phyloP scores from a whole-genome alignment of 2,329 filamentous ascomycete genomes.

The Cercospora sp. region DNA sequence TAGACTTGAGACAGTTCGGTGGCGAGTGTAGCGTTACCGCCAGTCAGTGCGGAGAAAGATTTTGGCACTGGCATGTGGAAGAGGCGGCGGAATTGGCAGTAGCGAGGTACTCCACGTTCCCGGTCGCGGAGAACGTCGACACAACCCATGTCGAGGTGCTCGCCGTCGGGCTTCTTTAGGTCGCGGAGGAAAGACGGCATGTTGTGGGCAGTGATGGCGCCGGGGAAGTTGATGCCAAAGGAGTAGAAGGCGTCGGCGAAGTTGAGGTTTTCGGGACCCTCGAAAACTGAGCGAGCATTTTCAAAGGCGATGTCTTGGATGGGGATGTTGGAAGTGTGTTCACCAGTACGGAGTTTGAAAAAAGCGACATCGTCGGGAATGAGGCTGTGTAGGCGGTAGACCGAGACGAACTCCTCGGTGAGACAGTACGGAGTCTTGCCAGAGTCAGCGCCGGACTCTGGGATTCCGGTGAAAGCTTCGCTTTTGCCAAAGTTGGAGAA shows the following conservation, averaged over 20 bases:
- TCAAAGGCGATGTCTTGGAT: constrained; percentile 40
- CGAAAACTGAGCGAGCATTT: constrained; percentile 39
- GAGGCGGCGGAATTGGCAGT: constrained; percentile 49
- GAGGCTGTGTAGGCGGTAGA: constrained; percentile 48
- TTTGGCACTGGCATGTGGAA: constrained; percentile 43
- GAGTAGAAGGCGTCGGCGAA: constrained; percentile 48
- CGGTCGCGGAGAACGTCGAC: constrained; percentile 52
- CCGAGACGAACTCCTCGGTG: constrained; percentile 49
- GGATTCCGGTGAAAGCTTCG: constrained; percentile 46
- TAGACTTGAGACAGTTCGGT: constrained; percentile 44
- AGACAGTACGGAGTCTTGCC: constrained; percentile 45
- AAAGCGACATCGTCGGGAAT: constrained; percentile 42
- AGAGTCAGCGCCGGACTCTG: constrained; percentile 43
- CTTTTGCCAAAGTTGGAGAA: constrained; percentile 22
- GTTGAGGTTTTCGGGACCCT: constrained; percentile 28
- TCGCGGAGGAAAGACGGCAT: constrained; percentile 46
- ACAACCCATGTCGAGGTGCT: constrained; percentile 47
- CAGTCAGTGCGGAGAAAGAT: constrained; percentile 46
- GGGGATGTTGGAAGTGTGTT: constrained; percentile 36
- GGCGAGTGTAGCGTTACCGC: constrained; percentile 43
- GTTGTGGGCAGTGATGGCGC: constrained; percentile 48
- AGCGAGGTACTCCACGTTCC: constrained; percentile 50
- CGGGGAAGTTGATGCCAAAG: constrained; percentile 52
- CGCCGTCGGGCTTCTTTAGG: constrained; percentile 45
- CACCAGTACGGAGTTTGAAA: constrained; percentile 36